A percentile compares a stretch with the other conserved stretches of the same genome.
Evolutionary conservation across 2,329 filamentous ascomycete species (phyloP).

Genomic region (Elsinoe necatrix): DNA sequence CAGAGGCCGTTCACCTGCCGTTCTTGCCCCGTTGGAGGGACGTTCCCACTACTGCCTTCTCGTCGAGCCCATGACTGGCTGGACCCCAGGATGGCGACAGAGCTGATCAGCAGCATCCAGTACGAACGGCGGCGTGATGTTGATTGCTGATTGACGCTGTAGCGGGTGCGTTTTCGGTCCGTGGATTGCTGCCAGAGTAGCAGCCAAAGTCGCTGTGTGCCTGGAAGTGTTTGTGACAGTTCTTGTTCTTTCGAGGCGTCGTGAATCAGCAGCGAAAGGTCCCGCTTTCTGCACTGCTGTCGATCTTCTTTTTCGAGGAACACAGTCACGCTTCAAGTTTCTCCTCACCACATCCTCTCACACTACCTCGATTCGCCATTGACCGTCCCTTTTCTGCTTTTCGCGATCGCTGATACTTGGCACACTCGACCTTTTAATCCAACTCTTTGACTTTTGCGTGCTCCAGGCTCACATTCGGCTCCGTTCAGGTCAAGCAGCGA

Average conservation of each 20-base stretch:
- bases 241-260: background rate
- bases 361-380: conserved; percentile 12
- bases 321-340: conserved; percentile 13
- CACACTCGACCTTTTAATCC: conserved; percentile 1
- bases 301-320: conserved; percentile 14
- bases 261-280: conserved; percentile 9
- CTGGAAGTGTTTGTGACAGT: background rate
- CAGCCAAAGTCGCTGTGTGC: conserved; percentile 1
- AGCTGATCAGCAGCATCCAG: conserved; percentile 4
- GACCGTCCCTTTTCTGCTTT: conserved; percentile 7
- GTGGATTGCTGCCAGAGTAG: conserved; percentile 14
- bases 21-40: conserved; percentile 8
- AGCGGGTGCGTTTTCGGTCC: conserved; percentile 11
- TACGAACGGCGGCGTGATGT: conserved; percentile 11
- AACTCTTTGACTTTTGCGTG: background rate
- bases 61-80: conserved; percentile 10
- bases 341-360: conserved; percentile 8
- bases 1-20: conserved; percentile 12
- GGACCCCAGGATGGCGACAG: conserved; percentile 7
- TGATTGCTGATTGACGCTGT: conserved; percentile 14
- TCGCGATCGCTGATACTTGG: background rate
- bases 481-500: background rate
- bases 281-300: conserved; percentile 13
- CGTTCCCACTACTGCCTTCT: conserved; percentile 14
- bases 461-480: background rate